These are phyloP conservation scores for Cercophora sp. DNA, from an alignment of 495 filamentous ascomycete species.

Conservation along the genomic window DNA sequence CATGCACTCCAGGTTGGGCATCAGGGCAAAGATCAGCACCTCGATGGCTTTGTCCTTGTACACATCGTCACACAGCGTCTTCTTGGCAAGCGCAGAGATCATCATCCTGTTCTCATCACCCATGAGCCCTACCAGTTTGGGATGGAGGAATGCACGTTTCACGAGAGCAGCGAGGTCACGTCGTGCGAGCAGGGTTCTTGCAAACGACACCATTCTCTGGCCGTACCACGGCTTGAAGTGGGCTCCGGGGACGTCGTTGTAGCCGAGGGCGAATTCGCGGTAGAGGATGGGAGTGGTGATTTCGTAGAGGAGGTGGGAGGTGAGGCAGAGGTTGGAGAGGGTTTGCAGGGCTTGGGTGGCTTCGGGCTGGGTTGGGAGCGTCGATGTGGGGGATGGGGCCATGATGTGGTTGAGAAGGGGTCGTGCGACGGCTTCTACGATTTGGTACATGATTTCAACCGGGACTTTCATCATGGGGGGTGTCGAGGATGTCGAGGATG, in stretches of 20 bases:
- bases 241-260: background rate
- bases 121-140: background rate
- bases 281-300: constrained; percentile 1
- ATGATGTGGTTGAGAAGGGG: background rate
- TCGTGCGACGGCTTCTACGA: background rate
- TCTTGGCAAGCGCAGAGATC: background rate
- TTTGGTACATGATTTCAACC: background rate
- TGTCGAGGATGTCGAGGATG: too few species aligned
- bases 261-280: background rate
- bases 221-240: background rate
- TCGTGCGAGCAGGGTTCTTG: background rate
- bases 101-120: background rate
- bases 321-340: background rate
- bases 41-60: background rate
- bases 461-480: too few species aligned
- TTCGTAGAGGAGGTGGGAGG: background rate
- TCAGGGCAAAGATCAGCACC: background rate
- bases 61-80: background rate
- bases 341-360: background rate
- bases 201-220: background rate
- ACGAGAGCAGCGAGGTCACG: background rate
- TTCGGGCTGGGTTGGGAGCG: background rate
- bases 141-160: background rate
- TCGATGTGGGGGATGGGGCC: background rate
- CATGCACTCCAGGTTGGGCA: background rate